Conservation (phyloP, 108 stramenopile genomes). For the Skeletonema potamos region DNA sequence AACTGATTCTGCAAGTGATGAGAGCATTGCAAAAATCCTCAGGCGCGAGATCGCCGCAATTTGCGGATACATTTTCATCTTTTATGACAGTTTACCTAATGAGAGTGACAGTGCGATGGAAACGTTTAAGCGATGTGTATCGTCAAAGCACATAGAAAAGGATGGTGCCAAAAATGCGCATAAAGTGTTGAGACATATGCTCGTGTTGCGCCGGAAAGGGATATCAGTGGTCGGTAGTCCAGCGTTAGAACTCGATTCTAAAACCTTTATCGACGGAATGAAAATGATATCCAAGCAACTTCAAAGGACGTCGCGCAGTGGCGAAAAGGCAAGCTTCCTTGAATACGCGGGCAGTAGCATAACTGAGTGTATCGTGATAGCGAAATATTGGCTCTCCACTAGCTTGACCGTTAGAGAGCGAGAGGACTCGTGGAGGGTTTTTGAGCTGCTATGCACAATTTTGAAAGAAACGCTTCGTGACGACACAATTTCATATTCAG, state of each 20-base stretch:
- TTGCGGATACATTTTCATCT: slow-evolving; percentile 31
- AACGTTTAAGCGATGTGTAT: slow-evolving; percentile 31
- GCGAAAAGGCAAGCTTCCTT: slow-evolving; percentile 24
- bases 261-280: slow-evolving; percentile 40
- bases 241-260: slow-evolving; percentile 13
- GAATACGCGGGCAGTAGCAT: slow-evolving; percentile 52
- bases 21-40: slow-evolving; percentile 39
- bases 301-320: slow-evolving; percentile 7
- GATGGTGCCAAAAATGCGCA: slow-evolving; percentile 36
- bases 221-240: slow-evolving; percentile 29
- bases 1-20: slow-evolving; percentile 26
- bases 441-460: slow-evolving; percentile 47
- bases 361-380: slow-evolving; percentile 54
- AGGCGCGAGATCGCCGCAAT: slow-evolving; percentile 39
- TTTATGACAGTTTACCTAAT: slow-evolving; percentile 16
- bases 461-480: slow-evolving; percentile 33
- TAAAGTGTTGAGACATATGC: slow-evolving; percentile 32
- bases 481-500: slow-evolving; percentile 22
- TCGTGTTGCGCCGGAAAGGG: slow-evolving; percentile 30
- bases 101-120: slow-evolving; percentile 18
- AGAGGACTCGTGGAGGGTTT: slow-evolving; percentile 37
- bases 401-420: slow-evolving; percentile 29
- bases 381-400: slow-evolving; percentile 44
- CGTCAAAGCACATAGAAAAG: slow-evolving; percentile 27
- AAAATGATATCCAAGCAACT: slow-evolving; percentile 40